Evolutionary conservation across 1,284 basidiomycete genomes (phyloP), one percentile per base, ranked within the genome.

Genomic region (Ceratobasidium sp.): DNA sequence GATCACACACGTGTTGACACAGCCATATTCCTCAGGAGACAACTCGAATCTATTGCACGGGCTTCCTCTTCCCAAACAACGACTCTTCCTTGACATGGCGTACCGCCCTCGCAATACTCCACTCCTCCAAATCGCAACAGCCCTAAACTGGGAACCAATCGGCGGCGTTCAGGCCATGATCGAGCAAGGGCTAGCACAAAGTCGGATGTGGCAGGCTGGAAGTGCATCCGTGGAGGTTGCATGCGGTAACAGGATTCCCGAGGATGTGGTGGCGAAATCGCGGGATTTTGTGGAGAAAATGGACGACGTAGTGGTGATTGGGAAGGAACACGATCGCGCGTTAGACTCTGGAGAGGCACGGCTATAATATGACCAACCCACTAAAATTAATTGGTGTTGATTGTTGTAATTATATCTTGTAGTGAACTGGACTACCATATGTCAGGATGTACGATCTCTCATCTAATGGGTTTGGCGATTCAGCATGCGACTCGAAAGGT

Each of bases 51-150:
- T 56, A 7, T 29, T 48, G 45, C 59, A 56, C 45, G 71, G 57
- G 8, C 74, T 81, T 19, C 79, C 80, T 0, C 66, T 81, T 31
- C 79, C 80, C 0, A 27, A 50, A 29, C 66, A 76, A 36, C 74
- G 81, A 3, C 76, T 79, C 9, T 83, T 82, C 76, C 78, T 83
- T 41, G 82, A 83, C 48, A 83, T 83, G 82, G 80, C 79, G 51
- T 83, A 83, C 79, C 82, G 82, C 71, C 81, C 82, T 0, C 79
- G 82, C n/a, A 76, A 78, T 56, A 83, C 82, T 19, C 79, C 80
- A 0, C 48, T 83, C 31, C 76, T 80, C 45, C 67, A 67, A n/a
- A 76, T 78, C 11, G 82, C 81, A 0, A 62, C 73, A 0, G 74
- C 75, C 0, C 51, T 77, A 1, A 75, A 79, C 8, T 83, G 82